These are phyloP conservation scores for Dillenia turbinata DNA, from an alignment of 164 flowering plant species.

Conservation along the genomic window DNA sequence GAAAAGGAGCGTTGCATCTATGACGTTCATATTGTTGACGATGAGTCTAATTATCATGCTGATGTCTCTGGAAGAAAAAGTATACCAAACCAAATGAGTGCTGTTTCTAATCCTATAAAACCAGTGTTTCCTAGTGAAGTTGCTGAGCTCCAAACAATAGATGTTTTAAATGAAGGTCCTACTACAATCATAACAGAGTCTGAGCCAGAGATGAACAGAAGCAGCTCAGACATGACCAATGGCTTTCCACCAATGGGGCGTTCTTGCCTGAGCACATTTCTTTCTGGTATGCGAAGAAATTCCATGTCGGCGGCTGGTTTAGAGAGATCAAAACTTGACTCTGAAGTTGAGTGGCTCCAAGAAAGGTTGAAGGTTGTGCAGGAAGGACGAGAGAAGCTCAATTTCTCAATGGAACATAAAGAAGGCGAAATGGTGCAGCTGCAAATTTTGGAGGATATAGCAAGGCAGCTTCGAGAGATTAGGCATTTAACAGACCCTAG, in stretches of 20 bases:
- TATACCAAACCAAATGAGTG: conserved; percentile 9
- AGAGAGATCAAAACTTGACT: conserved; percentile 70
- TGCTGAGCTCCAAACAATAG: conserved; percentile 14
- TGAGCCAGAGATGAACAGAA: conserved; percentile 26
- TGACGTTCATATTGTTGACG: conserved; percentile 71
- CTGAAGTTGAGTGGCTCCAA: conserved; percentile 68
- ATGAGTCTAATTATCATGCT: conserved; percentile 15
- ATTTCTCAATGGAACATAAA: conserved; percentile 36
- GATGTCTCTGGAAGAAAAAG: conserved; percentile 12
- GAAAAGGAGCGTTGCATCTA: conserved; percentile 32
- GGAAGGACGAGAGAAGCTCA: conserved; percentile 72
- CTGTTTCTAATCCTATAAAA: conserved; percentile 11
- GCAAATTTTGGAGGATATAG: conserved; percentile 66
- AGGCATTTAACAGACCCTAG: conserved; percentile 50
- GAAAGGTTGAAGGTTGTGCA: conserved; percentile 69
- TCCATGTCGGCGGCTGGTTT: conserved; percentile 64
- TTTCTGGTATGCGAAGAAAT: conserved; percentile 40
- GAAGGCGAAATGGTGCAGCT: conserved; percentile 54
- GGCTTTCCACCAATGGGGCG: conserved; percentile 28
- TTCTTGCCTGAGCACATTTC: conserved; percentile 14
- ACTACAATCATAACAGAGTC: conserved; percentile 13
- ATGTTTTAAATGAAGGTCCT: conserved; percentile 12
- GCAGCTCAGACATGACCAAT: conserved; percentile 29
- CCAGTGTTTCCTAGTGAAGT: conserved; percentile 14
- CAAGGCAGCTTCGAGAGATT: conserved; percentile 61